Percentiles rank a stretch among this genome's conserved stretches.
Evolutionary conservation across 805 yeast species (phyloP).

Genomic region (Jamesozyma gamospora): DNA sequence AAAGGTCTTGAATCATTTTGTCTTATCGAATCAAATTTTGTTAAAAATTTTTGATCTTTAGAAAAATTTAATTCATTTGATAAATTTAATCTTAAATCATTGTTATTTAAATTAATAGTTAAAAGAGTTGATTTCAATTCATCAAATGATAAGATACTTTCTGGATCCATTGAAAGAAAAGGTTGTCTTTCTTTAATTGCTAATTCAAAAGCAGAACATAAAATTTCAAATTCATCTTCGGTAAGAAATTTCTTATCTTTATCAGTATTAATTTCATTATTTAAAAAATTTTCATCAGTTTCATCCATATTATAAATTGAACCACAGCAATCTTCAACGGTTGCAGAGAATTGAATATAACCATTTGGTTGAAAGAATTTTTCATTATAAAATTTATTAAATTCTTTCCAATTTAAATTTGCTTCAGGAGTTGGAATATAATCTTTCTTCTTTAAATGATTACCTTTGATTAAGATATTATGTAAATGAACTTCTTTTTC

Average conservation of each 20-base stretch:
- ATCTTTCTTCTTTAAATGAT: conserved; percentile 35
- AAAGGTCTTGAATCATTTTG: conserved; percentile 37
- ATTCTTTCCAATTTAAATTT: conserved; percentile 71
- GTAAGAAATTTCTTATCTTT: conserved; percentile 33
- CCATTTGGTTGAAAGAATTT: conserved; percentile 61
- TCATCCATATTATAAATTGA: conserved; percentile 86
- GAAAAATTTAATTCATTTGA: conserved; percentile 44
- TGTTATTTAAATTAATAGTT: conserved; percentile 33
- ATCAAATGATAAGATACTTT: conserved; percentile 56
- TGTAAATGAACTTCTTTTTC: conserved; percentile 95
- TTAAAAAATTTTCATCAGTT: conserved; percentile 61
- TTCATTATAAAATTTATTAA: conserved; percentile 57
- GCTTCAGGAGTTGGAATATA: conserved; percentile 98
- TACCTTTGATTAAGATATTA: conserved; percentile 66
- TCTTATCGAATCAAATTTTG: conserved; percentile 38
- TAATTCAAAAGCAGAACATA: conserved; percentile 65
- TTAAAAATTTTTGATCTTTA: conserved; percentile 39
- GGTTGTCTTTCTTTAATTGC: conserved; percentile 79
- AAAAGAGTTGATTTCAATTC: conserved; percentile 52
- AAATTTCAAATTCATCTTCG: conserved; percentile 78
- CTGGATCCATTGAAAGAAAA: conserved; percentile 74
- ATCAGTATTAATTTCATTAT: conserved; percentile 7
- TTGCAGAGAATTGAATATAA: conserved; percentile 82
- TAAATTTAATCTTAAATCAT: conserved; percentile 47
- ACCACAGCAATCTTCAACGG: conserved; percentile 91